Conservation (phyloP, 2,329 filamentous ascomycete genomes). For the Calonectria pseudoturangicola region DNA sequence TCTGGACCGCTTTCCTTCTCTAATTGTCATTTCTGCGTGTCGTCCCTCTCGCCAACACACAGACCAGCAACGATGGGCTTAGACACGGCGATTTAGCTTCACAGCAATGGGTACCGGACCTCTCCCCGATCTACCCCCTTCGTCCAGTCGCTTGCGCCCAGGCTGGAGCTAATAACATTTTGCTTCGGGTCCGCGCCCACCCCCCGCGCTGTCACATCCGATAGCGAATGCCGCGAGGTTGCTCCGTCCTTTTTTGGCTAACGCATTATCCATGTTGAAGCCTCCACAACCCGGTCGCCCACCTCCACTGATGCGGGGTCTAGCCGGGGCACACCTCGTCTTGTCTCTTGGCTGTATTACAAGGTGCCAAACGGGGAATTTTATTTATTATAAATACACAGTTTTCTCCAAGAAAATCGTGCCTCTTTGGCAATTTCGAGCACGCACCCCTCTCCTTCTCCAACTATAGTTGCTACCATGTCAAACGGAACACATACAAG, state of each 20-base stretch:
- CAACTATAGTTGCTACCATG: slow-evolving; percentile 41
- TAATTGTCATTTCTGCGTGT: background rate
- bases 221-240: slow-evolving; percentile 17
- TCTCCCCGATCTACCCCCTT: slow-evolving; percentile 23
- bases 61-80: background rate
- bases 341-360: slow-evolving; percentile 8
- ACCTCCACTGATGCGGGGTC: slow-evolving; percentile 46
- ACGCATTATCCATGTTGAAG: slow-evolving; percentile 36
- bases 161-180: background rate
- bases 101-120: background rate
- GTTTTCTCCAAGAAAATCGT: slow-evolving; percentile 13
- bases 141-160: background rate
- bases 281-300: slow-evolving; percentile 45
- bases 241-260: slow-evolving; percentile 22
- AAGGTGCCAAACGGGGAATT: background rate
- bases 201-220: slow-evolving; percentile 8
- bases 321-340: slow-evolving; percentile 20
- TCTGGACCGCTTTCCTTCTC: no score
- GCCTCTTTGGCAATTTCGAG: background rate
- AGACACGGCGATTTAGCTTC: background rate
- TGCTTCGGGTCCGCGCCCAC: slow-evolving; percentile 25
- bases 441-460: background rate
- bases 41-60: background rate
- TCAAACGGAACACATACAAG: slow-evolving; percentile 36
- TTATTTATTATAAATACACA: slow-evolving; percentile 36